A percentile compares a stretch with the other conserved stretches of the same genome.
Evolutionary conservation across 805 yeast genomes (phyloP).

Genomic region (Spathaspora sp.): DNA sequence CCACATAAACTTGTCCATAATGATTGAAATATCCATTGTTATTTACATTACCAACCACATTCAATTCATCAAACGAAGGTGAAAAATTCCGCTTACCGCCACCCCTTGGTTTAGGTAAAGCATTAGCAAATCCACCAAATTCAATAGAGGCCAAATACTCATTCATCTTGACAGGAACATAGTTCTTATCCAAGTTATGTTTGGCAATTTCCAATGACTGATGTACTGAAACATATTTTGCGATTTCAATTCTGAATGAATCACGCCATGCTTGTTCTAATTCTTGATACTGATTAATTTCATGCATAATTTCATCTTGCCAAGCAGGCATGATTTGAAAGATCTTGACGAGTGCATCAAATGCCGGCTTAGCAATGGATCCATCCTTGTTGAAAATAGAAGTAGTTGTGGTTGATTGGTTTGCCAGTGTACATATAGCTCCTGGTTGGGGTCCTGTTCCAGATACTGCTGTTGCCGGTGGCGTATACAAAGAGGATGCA

Average conservation of each 20-base stretch:
- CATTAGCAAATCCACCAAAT: conserved; percentile 35
- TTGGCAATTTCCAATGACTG: conserved; percentile 27
- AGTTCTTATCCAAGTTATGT: conserved; percentile 17
- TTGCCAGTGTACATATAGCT: background rate
- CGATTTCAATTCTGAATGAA: conserved; percentile 24
- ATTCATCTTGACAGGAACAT: conserved; percentile 27
- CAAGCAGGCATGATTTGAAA: conserved; percentile 30
- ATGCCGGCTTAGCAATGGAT: conserved; percentile 19
- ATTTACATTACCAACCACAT: background rate
- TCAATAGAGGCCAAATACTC: conserved; percentile 37
- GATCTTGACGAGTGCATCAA: conserved; percentile 23
- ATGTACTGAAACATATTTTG: conserved; percentile 24
- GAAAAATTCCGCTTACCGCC: conserved; percentile 10
- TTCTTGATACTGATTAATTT: conserved; percentile 20
- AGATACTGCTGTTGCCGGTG: conserved; percentile 1
- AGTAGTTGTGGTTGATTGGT: background rate
- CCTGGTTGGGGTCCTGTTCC: background rate
- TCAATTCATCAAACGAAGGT: conserved; percentile 9
- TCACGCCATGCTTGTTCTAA: conserved; percentile 30
- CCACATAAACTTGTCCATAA: conserved; percentile 13
- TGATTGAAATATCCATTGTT: conserved; percentile 8
- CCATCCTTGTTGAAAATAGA: conserved; percentile 29
- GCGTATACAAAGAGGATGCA: background rate
- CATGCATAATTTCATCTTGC: conserved; percentile 27
- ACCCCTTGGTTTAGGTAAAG: conserved; percentile 12